A percentile compares a stretch with the other conserved stretches of the same genome.
Evolutionary conservation across 2,329 filamentous ascomycete genomes (phyloP).

Genomic region (Myriosclerotinia duriaeana): DNA sequence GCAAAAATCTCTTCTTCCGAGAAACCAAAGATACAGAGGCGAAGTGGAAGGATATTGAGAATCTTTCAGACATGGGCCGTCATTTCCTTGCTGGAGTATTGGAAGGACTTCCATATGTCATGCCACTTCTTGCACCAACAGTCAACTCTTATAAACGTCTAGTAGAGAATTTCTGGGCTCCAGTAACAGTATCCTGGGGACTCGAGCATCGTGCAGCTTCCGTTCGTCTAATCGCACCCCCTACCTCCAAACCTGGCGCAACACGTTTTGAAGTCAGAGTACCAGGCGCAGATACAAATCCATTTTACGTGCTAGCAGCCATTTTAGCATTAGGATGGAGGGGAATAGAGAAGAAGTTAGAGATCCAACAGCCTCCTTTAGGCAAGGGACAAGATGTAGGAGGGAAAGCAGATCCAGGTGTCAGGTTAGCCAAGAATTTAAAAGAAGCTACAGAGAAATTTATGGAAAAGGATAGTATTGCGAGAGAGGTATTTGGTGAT

Average conservation of each 20-base stretch:
- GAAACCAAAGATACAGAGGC: constrained; percentile 69
- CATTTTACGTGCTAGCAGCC: constrained; percentile 81
- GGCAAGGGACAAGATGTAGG: constrained; percentile 83
- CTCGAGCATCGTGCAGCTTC: constrained; percentile 92
- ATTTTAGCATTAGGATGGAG: constrained; percentile 87
- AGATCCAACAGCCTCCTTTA: constrained; percentile 77
- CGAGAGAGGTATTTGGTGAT: constrained; percentile 91
- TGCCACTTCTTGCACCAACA: constrained; percentile 92
- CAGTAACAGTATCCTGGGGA: constrained; percentile 96
- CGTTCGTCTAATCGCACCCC: constrained; percentile 84
- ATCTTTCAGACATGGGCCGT: constrained; percentile 83
- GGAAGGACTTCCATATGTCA: constrained; percentile 86
- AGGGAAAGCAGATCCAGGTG: constrained; percentile 66
- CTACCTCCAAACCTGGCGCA: constrained; percentile 77
- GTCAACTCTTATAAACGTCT: constrained; percentile 98
- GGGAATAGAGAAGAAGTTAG: constrained; percentile 87
- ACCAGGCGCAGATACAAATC: constrained; percentile 90
- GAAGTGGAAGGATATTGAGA: constrained; percentile 70
- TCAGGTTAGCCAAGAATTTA: constrained; percentile 77
- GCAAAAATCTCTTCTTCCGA: constrained; percentile 81
- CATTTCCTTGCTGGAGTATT: constrained; percentile 92
- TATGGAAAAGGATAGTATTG: constrained; percentile 74
- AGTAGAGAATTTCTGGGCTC: constrained; percentile 99
- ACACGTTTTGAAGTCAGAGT: constrained; percentile 93
- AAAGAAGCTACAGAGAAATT: constrained; percentile 83